Percentiles rank a stretch among this genome's conserved stretches.
phyloP scores from a whole-genome alignment of 2,329 filamentous ascomycete species.

The Dactylellina parvicollis region DNA sequence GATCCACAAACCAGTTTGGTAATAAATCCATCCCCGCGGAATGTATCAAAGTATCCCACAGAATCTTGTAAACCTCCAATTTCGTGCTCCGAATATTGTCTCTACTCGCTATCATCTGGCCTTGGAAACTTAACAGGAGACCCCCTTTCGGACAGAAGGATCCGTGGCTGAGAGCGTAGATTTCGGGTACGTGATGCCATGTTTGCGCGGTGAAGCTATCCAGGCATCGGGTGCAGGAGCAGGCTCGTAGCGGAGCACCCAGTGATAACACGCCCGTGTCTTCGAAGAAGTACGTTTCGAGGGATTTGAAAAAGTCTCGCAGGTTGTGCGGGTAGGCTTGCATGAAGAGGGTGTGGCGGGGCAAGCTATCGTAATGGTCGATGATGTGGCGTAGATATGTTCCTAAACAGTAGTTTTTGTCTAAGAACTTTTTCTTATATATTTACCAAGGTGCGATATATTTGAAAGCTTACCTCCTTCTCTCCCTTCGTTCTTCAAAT shows the following conservation, averaged over 20 bases:
- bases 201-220: background rate
- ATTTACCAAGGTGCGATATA: too few relatives aligned
- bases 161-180: conserved; percentile 2
- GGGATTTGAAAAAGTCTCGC: background rate
- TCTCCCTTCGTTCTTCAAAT: conserved; percentile 5
- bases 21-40: background rate
- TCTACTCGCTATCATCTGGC: conserved; percentile 1
- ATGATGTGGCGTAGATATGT: conserved; percentile 11
- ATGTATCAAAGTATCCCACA: background rate
- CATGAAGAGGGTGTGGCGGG: conserved; percentile 16
- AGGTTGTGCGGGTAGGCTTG: background rate
- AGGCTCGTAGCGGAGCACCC: background rate
- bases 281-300: background rate
- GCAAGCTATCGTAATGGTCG: background rate
- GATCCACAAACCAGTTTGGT: background rate
- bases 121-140: background rate
- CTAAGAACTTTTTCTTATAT: background rate
- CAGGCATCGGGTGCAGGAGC: background rate
- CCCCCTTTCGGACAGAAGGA: background rate
- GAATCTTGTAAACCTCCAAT: background rate
- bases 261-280: conserved; percentile 2
- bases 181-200: conserved; percentile 8
- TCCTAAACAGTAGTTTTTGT: background rate
- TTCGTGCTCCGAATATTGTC: background rate
- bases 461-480: conserved; percentile 1